Evolutionary conservation across 2,329 filamentous ascomycete species (phyloP).

Genomic region (Setomelanomma holmii): DNA sequence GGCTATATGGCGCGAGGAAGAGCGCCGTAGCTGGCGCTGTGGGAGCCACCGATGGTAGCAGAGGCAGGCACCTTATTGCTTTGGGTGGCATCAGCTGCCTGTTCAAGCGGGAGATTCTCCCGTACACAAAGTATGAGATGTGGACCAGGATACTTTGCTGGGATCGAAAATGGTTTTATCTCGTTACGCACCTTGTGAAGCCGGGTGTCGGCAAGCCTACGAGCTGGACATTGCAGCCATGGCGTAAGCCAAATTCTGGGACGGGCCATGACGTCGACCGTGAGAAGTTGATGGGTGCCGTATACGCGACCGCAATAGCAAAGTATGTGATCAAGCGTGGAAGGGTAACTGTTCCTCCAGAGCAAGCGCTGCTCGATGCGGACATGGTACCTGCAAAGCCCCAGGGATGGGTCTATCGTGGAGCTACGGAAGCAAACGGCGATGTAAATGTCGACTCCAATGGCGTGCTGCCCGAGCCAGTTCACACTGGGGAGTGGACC

Average conservation of each 20-base stretch:
- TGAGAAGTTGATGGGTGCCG: slow-evolving; percentile 49
- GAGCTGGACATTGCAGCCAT: slow-evolving; percentile 55
- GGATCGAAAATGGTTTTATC: slow-evolving; percentile 61
- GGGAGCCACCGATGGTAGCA: slow-evolving; percentile 25
- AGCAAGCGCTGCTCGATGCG: slow-evolving; percentile 73
- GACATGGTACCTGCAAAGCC: slow-evolving; percentile 78
- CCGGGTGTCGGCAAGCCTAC: slow-evolving; percentile 52
- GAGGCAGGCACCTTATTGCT: slow-evolving; percentile 48
- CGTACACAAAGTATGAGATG: slow-evolving; percentile 55
- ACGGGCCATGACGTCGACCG: slow-evolving; percentile 30
- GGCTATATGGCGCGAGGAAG: slow-evolving; percentile 29
- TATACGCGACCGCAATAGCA: slow-evolving; percentile 59
- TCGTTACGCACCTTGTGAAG: slow-evolving; percentile 57
- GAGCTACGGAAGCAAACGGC: slow-evolving; percentile 8
- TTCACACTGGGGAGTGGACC: neutral
- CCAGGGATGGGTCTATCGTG: slow-evolving; percentile 56
- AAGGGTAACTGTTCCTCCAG: slow-evolving; percentile 82
- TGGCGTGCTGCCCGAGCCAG: slow-evolving; percentile 23
- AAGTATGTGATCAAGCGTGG: slow-evolving; percentile 61
- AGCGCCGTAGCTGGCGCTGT: slow-evolving; percentile 20
- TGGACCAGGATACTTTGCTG: slow-evolving; percentile 57
- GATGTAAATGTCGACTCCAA: slow-evolving; percentile 15
- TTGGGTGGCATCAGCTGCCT: slow-evolving; percentile 57
- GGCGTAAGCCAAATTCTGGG: slow-evolving; percentile 42
- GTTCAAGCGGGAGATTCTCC: slow-evolving; percentile 57